These are phyloP conservation scores for Saturnispora quitensis DNA, from an alignment of 805 yeast genomes.

Conservation along the genomic window DNA sequence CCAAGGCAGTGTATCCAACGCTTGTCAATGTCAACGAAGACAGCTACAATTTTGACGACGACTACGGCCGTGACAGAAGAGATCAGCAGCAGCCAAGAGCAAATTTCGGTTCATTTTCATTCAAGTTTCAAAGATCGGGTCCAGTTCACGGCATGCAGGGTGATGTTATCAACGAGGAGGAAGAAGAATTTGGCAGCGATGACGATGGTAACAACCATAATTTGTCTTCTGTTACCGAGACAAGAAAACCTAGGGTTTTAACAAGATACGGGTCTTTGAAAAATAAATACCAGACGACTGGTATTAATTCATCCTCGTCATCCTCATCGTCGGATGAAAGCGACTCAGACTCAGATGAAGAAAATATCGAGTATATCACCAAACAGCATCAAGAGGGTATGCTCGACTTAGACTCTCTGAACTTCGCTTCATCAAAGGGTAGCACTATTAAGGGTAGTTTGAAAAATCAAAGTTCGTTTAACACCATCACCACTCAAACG, in stretches of 20 bases:
- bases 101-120: constrained; percentile 6
- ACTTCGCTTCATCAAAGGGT: constrained; percentile 4
- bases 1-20: constrained; percentile 21
- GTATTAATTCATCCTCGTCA: not conserved
- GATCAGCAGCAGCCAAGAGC: not conserved
- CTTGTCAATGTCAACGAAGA: constrained; percentile 23
- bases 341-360: constrained; percentile 24
- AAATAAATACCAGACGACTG: constrained; percentile 6
- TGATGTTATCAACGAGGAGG: constrained; percentile 19
- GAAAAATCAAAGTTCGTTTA: not conserved
- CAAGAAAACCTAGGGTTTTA: not conserved
- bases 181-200: not conserved
- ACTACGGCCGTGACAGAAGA: not conserved
- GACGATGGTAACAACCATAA: not conserved
- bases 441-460: constrained; percentile 8
- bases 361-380: constrained; percentile 22
- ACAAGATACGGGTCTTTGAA: constrained; percentile 11
- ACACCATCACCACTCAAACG: not conserved
- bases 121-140: constrained; percentile 1
- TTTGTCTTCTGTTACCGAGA: not conserved
- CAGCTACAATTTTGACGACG: constrained; percentile 17
- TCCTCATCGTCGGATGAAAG: constrained; percentile 9
- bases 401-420: not conserved
- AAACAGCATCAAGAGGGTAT: constrained; percentile 6
- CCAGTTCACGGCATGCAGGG: constrained; percentile 12